Evolutionary conservation across 192 early-diverging fungal genomes (phyloP), one percentile per base, ranked within the genome.

Genomic region (Entomortierella lignicola): DNA sequence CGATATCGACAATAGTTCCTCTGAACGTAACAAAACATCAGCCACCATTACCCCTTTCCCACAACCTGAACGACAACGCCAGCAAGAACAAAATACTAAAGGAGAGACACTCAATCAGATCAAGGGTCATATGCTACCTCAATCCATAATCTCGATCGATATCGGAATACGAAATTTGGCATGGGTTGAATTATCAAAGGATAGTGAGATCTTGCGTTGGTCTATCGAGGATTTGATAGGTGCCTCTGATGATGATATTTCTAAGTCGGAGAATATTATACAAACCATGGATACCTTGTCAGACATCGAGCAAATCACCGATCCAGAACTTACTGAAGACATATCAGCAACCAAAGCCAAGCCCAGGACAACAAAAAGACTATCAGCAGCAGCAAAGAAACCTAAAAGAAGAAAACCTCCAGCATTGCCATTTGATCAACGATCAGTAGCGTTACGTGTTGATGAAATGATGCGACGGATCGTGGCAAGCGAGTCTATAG

Each of bases 101-200:
- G 29, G 31, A 20, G 29, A 3, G 15, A 32, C 30, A 0, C 18
- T 72, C 8, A 56, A 53, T 12, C 57, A 47, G 50, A 59, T 77
- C 47, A 56, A 64, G 30, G 13, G 50, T 12, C 68, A 21, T 23
- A 47, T 60, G 5, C 32, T 83, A 0, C 72, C 72, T 11, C 43
- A 47, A 18, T 81, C 80, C 0, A 75, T 87, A 0, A 43, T 87
- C 21, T 87, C 86, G 1, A 69, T 87, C 54, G 86, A 87, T 56
- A 54, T 87, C 18, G 86, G 86, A 0, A 83, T 85, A 48, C 84
- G 86, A 21, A 87, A 87, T 58, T 62, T 87, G 0, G 86, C 86
- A 1, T 85, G 83, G 79, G 83, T 82, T 4, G 72, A 84, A 32
- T 23, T 87, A 13, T 63, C 77, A 8, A 65, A 23, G 17, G 63